A percentile compares a stretch with the other conserved stretches of the same genome.
Conservation (phyloP, 2,329 filamentous ascomycete genomes). For the Byssothecium circinans region DNA sequence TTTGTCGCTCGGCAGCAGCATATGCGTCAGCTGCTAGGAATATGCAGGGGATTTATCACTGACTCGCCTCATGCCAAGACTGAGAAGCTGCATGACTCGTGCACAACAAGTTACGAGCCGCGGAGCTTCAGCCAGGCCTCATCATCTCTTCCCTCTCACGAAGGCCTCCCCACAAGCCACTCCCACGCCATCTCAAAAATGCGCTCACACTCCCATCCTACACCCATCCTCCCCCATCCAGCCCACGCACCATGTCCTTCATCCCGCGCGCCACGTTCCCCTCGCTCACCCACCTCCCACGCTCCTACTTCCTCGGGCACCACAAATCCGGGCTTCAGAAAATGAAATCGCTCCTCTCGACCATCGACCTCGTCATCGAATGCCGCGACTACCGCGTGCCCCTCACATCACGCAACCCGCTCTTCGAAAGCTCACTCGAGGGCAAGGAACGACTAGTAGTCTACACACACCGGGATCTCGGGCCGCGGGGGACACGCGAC, state of each 20-base stretch:
- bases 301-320: slow-evolving; percentile 94
- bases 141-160: background rate
- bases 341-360: slow-evolving; percentile 79
- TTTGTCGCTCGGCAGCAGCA: too few species aligned
- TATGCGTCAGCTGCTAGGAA: too few species aligned
- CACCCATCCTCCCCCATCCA: background rate
- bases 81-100: slow-evolving; percentile 8
- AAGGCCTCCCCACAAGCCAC: background rate
- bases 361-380: slow-evolving; percentile 87
- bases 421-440: slow-evolving; percentile 77
- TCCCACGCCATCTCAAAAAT: background rate
- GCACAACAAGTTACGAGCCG: slow-evolving; percentile 6
- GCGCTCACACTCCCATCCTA: background rate
- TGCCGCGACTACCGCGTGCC: slow-evolving; percentile 93
- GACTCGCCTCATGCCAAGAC: slow-evolving; percentile 3
- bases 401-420: slow-evolving; percentile 83
- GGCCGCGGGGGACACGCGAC: slow-evolving; percentile 27
- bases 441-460: slow-evolving; percentile 77
- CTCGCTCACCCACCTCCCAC: slow-evolving; percentile 72
- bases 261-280: slow-evolving; percentile 74
- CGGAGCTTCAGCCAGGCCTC: background rate
- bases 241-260: slow-evolving; percentile 48
- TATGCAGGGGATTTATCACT: background rate
- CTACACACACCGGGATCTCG: slow-evolving; percentile 80
- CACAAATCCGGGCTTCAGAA: slow-evolving; percentile 78